A percentile compares a stretch with the other conserved stretches of the same genome.
Evolutionary conservation across 345 rosid species (phyloP).

Genomic region (Dimocarpus longan): DNA sequence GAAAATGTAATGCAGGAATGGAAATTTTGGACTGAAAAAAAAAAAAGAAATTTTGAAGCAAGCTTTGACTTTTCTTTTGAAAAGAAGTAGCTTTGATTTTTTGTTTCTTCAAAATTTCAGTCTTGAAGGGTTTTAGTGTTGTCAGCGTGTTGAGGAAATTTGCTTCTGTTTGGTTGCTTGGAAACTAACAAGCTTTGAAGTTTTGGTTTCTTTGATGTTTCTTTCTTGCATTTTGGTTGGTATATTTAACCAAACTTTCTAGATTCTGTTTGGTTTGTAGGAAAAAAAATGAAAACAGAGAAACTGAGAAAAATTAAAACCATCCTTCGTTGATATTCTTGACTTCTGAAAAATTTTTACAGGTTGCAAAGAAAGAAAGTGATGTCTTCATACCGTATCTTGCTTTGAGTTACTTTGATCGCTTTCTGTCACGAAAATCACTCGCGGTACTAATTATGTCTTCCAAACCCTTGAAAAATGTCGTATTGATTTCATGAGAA

Average conservation of each 20-base stretch:
- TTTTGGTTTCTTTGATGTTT: not conserved
- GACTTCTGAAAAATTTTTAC: not conserved
- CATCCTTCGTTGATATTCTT: not conserved
- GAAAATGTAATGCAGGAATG: not conserved
- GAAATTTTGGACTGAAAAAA: not conserved
- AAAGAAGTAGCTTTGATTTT: too few relatives aligned
- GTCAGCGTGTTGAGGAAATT: too few relatives aligned
- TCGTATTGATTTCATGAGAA: not conserved
- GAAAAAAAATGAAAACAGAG: not conserved
- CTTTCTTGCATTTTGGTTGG: not conserved
- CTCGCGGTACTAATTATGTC: not conserved
- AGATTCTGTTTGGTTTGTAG: not conserved
- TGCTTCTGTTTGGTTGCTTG: not conserved
- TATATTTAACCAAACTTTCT: not conserved
- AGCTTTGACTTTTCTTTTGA: too few relatives aligned
- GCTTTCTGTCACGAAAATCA: not conserved
- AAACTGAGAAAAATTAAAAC: constrained; percentile 2
- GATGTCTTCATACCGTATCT: constrained; percentile 7
- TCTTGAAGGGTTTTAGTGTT: not conserved
- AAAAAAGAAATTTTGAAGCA: too few relatives aligned
- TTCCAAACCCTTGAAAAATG: not conserved
- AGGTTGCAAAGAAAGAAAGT: not conserved
- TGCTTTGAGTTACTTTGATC: constrained; percentile 16
- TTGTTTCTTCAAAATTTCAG: not conserved
- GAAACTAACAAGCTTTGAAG: not conserved